phyloP scores from a whole-genome alignment of 1,139 yeast genomes.

The Hyphopichia pseudoburtonii region DNA sequence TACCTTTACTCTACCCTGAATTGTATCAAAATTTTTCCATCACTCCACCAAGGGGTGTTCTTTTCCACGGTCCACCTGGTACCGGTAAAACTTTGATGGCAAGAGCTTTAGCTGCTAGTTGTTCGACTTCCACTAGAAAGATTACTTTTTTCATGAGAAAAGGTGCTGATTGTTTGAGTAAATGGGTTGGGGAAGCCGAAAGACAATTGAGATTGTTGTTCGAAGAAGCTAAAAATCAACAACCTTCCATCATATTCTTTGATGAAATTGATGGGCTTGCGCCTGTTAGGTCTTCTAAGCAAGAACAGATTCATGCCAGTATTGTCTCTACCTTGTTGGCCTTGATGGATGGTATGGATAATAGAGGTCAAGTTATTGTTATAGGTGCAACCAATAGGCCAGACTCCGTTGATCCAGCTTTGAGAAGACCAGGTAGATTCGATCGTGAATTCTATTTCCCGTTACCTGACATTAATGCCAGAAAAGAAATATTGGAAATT shows the following conservation, averaged over 20 bases:
- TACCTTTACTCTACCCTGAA: slow-evolving; percentile 92
- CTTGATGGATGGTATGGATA: slow-evolving; percentile 99
- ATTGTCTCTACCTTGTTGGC: slow-evolving; percentile 94
- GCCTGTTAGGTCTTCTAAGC: slow-evolving; percentile 94
- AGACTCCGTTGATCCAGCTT: slow-evolving; percentile 95
- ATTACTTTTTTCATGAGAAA: slow-evolving; percentile 97
- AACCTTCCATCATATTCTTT: slow-evolving; percentile 92
- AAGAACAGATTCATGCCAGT: slow-evolving; percentile 97
- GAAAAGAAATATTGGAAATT: slow-evolving; percentile 74
- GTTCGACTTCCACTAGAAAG: slow-evolving; percentile 77
- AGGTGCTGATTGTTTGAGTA: slow-evolving; percentile 96
- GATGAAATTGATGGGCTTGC: slow-evolving; percentile 99
- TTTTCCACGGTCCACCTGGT: slow-evolving; percentile 99
- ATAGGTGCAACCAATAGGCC: slow-evolving; percentile 99
- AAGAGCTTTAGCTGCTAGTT: slow-evolving; percentile 92
- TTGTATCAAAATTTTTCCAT: slow-evolving; percentile 85
- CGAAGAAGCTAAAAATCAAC: slow-evolving; percentile 95
- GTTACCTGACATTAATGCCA: slow-evolving; percentile 77
- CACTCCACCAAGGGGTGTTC: slow-evolving; percentile 96
- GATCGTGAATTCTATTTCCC: slow-evolving; percentile 97
- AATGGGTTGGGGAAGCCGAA: slow-evolving; percentile 99
- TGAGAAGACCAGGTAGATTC: slow-evolving; percentile 95
- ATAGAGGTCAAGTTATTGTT: slow-evolving; percentile 92
- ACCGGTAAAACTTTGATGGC: slow-evolving; percentile 99
- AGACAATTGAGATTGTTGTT: slow-evolving; percentile 84